Percentiles rank a stretch among this genome's conserved stretches.
phyloP scores from a whole-genome alignment of 1,284 basidiomycete genomes.

The Fistulina hepatica region DNA sequence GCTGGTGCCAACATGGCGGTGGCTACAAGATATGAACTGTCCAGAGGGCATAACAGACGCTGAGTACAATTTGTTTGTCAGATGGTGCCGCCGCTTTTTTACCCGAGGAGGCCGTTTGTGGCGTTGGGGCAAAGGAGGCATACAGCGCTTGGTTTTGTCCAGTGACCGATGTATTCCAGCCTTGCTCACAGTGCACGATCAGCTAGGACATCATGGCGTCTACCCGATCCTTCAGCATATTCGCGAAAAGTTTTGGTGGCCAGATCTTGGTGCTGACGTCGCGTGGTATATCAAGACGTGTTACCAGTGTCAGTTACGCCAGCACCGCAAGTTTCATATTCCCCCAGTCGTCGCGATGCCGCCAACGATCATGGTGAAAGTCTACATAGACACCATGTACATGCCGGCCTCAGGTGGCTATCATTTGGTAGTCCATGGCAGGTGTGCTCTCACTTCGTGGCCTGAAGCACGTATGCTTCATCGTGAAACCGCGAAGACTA shows the following conservation, averaged over 20 bases:
- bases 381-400: conserved; percentile 7
- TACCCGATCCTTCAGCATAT: conserved; percentile 10
- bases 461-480: conserved; percentile 18
- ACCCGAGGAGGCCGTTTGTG: conserved; percentile 15
- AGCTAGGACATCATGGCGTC: conserved; percentile 14
- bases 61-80: too few relatives aligned
- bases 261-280: conserved; percentile 18
- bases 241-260: conserved; percentile 18
- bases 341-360: conserved; percentile 24
- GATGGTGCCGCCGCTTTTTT: conserved; percentile 15
- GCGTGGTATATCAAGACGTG: conserved; percentile 26
- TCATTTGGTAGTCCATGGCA: conserved; percentile 19
- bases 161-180: too few relatives aligned
- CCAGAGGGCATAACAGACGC: too few relatives aligned
- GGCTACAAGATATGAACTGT: too few relatives aligned
- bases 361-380: conserved; percentile 19
- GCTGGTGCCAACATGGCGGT: too few relatives aligned
- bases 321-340: not conserved
- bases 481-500: conserved; percentile 12
- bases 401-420: conserved; percentile 15
- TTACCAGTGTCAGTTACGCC: conserved; percentile 15
- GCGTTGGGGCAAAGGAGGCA: conserved; percentile 16
- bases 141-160: conserved; percentile 1
- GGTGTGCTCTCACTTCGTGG: conserved; percentile 17
- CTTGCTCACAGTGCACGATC: conserved; percentile 11